These are phyloP conservation scores for Barbatosphaeria neglecta DNA, from an alignment of 495 filamentous ascomycete genomes.

Conservation along the genomic window DNA sequence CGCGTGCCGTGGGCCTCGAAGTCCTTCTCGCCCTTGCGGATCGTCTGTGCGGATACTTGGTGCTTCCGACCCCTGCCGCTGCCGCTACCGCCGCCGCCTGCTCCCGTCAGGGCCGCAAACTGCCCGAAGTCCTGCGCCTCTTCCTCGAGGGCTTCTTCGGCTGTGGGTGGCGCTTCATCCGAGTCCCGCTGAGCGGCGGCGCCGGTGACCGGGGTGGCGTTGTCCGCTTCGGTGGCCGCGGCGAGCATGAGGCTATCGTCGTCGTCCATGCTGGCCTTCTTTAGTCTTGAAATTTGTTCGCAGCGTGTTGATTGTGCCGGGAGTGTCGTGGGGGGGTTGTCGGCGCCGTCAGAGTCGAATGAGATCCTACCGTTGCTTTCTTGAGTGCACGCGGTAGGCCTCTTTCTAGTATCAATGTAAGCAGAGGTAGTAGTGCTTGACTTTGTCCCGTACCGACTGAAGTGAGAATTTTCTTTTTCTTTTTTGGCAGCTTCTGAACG, in stretches of 20 bases:
- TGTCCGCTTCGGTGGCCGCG: neutral
- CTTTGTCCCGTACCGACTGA: too few species aligned
- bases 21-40: slow-evolving; percentile 73
- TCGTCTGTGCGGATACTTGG: slow-evolving; percentile 28
- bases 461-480: too few species aligned
- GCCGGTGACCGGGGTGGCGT: slow-evolving; percentile 6
- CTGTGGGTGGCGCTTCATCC: slow-evolving; percentile 12
- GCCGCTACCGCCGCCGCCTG: neutral
- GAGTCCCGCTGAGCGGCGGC: slow-evolving; percentile 1
- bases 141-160: slow-evolving; percentile 51
- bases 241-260: neutral
- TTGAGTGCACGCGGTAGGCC: too few species aligned
- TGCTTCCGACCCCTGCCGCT: slow-evolving; percentile 16
- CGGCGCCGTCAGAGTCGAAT: neutral
- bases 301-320: too few species aligned
- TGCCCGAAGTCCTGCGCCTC: slow-evolving; percentile 84
- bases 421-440: too few species aligned
- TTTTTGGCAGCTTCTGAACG: too few species aligned
- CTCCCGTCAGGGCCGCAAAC: slow-evolving; percentile 44
- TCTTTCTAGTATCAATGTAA: too few species aligned
- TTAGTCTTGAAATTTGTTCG: neutral
- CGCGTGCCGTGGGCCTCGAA: slow-evolving; percentile 86
- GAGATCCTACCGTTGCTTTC: too few species aligned
- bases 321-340: neutral
- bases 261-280: neutral